These are phyloP conservation scores for Mesembryanthemum crystallinum DNA, from an alignment of 148 eudicot genomes.

Conservation along the genomic window DNA sequence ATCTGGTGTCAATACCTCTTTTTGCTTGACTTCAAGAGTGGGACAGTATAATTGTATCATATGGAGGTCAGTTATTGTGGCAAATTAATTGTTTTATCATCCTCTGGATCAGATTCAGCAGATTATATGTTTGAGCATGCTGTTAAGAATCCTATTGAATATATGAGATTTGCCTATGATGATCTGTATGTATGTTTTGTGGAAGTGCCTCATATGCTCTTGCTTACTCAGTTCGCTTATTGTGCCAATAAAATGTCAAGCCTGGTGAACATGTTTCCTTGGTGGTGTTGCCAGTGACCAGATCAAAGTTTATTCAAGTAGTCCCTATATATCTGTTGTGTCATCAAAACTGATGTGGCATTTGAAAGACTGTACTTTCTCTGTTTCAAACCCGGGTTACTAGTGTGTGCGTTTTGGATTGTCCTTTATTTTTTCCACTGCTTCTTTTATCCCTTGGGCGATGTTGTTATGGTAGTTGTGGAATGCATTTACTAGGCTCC, in stretches of 20 bases:
- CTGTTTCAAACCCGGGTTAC: neutral
- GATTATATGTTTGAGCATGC: neutral
- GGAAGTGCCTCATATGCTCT: neutral
- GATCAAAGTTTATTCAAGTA: neutral
- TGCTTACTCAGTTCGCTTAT: neutral
- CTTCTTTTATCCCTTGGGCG: neutral
- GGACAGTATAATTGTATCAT: neutral
- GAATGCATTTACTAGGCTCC: neutral
- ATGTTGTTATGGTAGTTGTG: neutral
- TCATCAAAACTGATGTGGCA: neutral
- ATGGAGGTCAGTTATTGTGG: conserved; percentile 5
- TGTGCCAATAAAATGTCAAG: neutral
- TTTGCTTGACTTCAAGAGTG: neutral
- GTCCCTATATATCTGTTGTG: neutral
- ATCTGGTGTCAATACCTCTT: neutral
- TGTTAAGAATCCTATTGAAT: neutral
- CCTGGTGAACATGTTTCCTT: neutral
- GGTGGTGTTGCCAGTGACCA: neutral
- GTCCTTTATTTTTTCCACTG: neutral
- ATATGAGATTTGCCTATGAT: neutral
- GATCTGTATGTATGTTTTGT: neutral
- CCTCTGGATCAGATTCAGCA: neutral
- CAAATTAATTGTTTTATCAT: neutral
- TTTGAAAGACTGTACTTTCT: neutral
- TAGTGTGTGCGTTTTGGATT: neutral